These are phyloP conservation scores for Podospora australis DNA, from an alignment of 495 filamentous ascomycete species.

Conservation along the genomic window DNA sequence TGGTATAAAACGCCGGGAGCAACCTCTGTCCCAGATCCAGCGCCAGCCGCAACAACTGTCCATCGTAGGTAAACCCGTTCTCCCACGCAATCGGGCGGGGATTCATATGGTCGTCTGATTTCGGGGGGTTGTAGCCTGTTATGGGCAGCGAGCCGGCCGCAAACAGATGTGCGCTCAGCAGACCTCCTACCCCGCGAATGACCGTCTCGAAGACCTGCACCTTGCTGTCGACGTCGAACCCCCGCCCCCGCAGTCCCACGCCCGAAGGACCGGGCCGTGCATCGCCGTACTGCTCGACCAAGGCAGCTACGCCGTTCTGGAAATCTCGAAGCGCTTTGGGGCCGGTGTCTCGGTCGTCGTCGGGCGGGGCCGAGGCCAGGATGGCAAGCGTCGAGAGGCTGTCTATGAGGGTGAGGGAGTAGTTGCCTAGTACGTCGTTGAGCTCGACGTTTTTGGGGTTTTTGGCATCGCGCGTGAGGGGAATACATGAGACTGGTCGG, in stretches of 20 bases:
- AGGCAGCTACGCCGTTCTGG: constrained; percentile 66
- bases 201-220: constrained; percentile 98
- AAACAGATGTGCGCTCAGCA: constrained; percentile 90
- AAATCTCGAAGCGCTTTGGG: constrained; percentile 67
- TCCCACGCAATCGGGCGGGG: constrained; percentile 59
- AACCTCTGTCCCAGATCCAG: constrained; percentile 75
- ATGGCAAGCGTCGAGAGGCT: constrained; percentile 91
- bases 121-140: constrained; percentile 56
- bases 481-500: constrained; percentile 76
- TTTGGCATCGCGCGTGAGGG: constrained; percentile 71
- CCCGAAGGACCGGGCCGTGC: constrained; percentile 63
- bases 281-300: constrained; percentile 86
- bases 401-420: constrained; percentile 91
- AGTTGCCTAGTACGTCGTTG: constrained; percentile 95
- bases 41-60: constrained; percentile 80
- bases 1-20: constrained; percentile 80
- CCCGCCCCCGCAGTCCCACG: constrained; percentile 65
- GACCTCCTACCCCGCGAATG: constrained; percentile 84
- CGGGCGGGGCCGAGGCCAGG: constrained; percentile 61
- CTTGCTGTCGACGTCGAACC: constrained; percentile 94
- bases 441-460: constrained; percentile 79
- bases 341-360: constrained; percentile 40
- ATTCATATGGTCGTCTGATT: constrained; percentile 27
- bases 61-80: constrained; percentile 77
- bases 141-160: constrained; percentile 85